These are phyloP conservation scores for Dillenia suffruticosa DNA, from an alignment of 164 flowering plant species.

Conservation along the genomic window DNA sequence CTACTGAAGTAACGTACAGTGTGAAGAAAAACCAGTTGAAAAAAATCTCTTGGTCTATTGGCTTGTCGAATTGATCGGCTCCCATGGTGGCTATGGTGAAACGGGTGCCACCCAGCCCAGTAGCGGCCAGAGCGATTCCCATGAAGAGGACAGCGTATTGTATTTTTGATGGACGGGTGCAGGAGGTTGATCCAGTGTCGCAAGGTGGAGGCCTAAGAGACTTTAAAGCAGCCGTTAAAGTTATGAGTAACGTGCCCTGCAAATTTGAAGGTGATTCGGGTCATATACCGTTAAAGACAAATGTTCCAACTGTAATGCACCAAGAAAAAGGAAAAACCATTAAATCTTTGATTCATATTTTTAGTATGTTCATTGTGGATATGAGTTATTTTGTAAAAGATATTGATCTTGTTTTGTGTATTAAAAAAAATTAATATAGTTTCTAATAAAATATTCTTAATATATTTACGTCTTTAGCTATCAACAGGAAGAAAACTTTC, in stretches of 20 bases:
- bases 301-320: too few species aligned
- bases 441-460: too few species aligned
- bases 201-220: conserved; percentile 37
- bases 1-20: conserved; percentile 9
- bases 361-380: too few species aligned
- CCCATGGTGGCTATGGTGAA: conserved; percentile 39
- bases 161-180: conserved; percentile 24
- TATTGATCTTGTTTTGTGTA: too few species aligned
- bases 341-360: too few species aligned
- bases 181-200: conserved; percentile 11
- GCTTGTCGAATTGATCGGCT: conserved; percentile 36
- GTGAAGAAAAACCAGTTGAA: conserved; percentile 52
- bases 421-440: too few species aligned
- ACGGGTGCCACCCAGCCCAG: conserved; percentile 50
- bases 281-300: too few species aligned
- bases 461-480: too few species aligned
- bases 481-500: too few species aligned
- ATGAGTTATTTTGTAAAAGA: too few species aligned
- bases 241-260: conserved; percentile 28
- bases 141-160: conserved; percentile 33
- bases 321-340: too few species aligned
- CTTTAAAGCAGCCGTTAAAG: conserved; percentile 22
- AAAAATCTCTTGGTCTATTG: conserved; percentile 27
- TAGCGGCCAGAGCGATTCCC: conserved; percentile 21
- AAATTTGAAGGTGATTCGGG: neutral